Evolutionary conservation across 352 stramenopile species (phyloP).

Genomic region (Globisporangium cylindrosporum): DNA sequence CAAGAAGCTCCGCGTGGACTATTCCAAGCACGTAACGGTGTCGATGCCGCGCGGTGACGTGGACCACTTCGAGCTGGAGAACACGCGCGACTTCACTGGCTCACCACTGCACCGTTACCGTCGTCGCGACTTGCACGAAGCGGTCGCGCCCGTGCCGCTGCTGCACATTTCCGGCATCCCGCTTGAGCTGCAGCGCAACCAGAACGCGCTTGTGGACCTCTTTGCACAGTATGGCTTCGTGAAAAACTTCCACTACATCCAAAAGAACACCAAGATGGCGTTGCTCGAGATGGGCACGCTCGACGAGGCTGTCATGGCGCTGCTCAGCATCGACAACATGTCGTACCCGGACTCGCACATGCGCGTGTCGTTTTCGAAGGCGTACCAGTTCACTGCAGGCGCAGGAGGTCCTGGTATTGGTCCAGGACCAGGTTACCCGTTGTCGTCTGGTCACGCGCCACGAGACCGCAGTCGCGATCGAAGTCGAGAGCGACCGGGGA

Average conservation of each 20-base stretch:
- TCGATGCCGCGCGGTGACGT: constrained; percentile 81
- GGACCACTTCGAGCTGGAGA: constrained; percentile 80
- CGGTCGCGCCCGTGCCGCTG: constrained; percentile 54
- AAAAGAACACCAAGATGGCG: constrained; percentile 77
- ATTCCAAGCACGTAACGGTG: constrained; percentile 77
- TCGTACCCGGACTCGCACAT: constrained; percentile 69
- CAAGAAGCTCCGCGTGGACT: constrained; percentile 81
- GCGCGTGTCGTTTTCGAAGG: constrained; percentile 81
- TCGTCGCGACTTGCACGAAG: constrained; percentile 57
- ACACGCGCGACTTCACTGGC: constrained; percentile 73
- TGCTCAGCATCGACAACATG: constrained; percentile 70
- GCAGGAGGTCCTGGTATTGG: constrained; percentile 16
- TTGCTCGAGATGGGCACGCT: constrained; percentile 72
- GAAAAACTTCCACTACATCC: constrained; percentile 71
- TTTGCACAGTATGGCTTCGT: constrained; percentile 73
- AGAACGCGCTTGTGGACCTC: constrained; percentile 56
- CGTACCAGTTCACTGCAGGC: constrained; percentile 33
- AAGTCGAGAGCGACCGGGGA: constrained; percentile 31
- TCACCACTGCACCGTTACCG: constrained; percentile 80
- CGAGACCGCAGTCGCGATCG: constrained; percentile 52
- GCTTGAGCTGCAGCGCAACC: constrained; percentile 55
- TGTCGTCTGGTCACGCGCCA: constrained; percentile 23
- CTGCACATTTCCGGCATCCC: constrained; percentile 79
- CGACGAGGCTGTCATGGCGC: constrained; percentile 73
- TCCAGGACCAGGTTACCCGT: constrained; percentile 16